These are phyloP conservation scores for Pseudonectria buxi DNA, from an alignment of 2,329 filamentous ascomycete genomes.

Conservation along the genomic window DNA sequence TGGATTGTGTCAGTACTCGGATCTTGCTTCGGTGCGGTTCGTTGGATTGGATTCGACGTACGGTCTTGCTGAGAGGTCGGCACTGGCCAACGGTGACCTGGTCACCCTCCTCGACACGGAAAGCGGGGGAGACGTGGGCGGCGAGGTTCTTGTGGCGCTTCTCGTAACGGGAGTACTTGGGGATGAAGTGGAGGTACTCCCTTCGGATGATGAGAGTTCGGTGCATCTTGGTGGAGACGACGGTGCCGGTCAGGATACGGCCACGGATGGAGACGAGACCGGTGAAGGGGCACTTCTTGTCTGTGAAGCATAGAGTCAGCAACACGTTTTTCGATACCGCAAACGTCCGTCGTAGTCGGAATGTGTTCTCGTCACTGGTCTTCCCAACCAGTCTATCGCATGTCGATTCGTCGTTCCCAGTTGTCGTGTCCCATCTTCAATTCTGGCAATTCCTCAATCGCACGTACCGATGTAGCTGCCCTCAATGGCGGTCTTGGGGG, in stretches of 20 bases:
- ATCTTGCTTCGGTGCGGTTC: not conserved
- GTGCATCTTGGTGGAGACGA: conserved; percentile 99
- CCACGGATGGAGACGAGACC: conserved; percentile 99
- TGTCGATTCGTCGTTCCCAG: not conserved
- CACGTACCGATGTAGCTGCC: conserved; percentile 97
- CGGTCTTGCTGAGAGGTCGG: conserved; percentile 98
- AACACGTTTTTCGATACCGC: conserved; percentile 4
- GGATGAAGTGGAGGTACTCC: conserved; percentile 99
- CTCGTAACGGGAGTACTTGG: conserved; percentile 99
- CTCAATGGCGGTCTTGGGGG: conserved; percentile 97
- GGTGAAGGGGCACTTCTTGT: conserved; percentile 99
- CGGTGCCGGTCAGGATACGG: conserved; percentile 98
- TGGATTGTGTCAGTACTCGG: conserved; percentile 33
- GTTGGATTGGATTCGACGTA: conserved; percentile 47
- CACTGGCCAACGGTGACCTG: conserved; percentile 99
- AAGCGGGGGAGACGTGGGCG: conserved; percentile 97
- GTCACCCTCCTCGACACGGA: conserved; percentile 99
- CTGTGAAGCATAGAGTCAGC: conserved; percentile 41
- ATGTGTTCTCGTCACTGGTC: not conserved
- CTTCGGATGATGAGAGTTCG: conserved; percentile 98
- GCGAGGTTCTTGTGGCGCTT: conserved; percentile 99
- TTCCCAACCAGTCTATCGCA: not conserved
- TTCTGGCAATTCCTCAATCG: conserved; percentile 12
- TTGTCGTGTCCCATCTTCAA: conserved; percentile 1
- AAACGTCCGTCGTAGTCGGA: not conserved